phyloP scores from a whole-genome alignment of 2,329 filamentous ascomycete genomes.

The Aureobasidium sp. region DNA sequence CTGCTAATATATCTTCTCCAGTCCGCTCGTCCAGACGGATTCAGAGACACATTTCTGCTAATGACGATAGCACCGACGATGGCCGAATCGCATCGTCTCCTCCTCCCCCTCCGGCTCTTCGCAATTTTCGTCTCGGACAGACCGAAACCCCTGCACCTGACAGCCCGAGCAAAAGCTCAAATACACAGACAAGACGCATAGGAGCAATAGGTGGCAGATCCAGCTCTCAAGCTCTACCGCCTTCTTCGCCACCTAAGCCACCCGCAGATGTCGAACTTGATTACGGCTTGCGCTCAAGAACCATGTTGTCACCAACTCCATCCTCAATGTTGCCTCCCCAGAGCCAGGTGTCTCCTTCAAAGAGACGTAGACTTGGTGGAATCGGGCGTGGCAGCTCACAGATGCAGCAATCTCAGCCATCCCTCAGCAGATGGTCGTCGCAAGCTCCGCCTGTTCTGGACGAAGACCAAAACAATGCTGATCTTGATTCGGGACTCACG shows the following conservation, averaged over 20 bases:
- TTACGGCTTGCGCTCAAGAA: not conserved
- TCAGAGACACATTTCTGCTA: not conserved
- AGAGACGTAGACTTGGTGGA: conserved; percentile 1
- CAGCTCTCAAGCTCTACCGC: not conserved
- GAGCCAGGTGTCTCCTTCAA: not conserved
- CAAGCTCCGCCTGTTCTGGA: not conserved
- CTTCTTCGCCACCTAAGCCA: not conserved
- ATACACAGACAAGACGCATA: not conserved
- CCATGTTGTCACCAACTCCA: not conserved
- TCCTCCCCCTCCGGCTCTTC: not conserved
- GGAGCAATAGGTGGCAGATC: conserved; percentile 8
- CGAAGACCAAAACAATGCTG: not conserved
- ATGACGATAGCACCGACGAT: conserved; percentile 9
- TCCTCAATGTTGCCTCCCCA: not conserved
- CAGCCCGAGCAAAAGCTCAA: conserved; percentile 5
- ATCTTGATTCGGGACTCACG: not conserved
- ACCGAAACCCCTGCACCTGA: not conserved
- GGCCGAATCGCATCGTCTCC: not conserved
- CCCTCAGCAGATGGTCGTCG: conserved; percentile 3
- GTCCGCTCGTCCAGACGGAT: not conserved
- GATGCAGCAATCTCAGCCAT: conserved; percentile 1
- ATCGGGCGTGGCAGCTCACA: conserved; percentile 12
- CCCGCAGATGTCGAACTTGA: too few species aligned
- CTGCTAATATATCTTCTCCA: conserved; percentile 10
- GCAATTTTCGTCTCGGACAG: not conserved